These are phyloP conservation scores for Carex pumila DNA, from an alignment of 176 grass and related monocot genomes.

Conservation along the genomic window DNA sequence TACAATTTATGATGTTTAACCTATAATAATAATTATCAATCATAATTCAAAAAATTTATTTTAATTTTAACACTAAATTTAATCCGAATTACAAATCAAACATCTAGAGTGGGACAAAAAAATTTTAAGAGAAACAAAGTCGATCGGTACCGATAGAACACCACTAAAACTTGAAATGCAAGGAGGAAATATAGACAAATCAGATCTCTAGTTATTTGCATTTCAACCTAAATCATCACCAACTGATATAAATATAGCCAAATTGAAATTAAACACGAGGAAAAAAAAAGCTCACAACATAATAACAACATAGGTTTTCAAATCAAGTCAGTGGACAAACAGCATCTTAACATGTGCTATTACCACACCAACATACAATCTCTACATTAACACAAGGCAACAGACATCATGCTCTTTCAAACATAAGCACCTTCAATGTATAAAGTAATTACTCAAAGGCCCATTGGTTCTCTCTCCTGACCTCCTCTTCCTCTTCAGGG, in stretches of 20 bases:
- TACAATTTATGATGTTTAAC: no score
- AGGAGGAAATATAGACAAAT: neutral
- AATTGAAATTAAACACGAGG: neutral
- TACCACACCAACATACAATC: slow-evolving; percentile 1
- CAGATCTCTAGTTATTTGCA: neutral
- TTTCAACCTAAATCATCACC: neutral
- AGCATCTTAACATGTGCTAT: neutral
- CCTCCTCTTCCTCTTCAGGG: slow-evolving; percentile 18
- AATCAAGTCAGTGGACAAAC: neutral
- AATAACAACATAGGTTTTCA: neutral
- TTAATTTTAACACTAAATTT: no score
- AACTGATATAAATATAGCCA: neutral
- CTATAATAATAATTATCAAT: no score
- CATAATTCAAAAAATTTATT: no score
- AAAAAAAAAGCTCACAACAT: neutral
- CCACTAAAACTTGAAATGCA: no score
- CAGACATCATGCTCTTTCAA: neutral
- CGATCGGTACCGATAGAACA: no score
- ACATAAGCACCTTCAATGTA: neutral
- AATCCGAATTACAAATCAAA: no score
- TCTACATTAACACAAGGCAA: neutral
- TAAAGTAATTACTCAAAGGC: slow-evolving; percentile 21
- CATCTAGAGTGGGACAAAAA: no score
- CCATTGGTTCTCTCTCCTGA: slow-evolving; percentile 28
- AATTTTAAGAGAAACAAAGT: no score